These are phyloP conservation scores for Dictyostelium firmibasis DNA, from an alignment of 78 protist genomes.

Conservation along the genomic window DNA sequence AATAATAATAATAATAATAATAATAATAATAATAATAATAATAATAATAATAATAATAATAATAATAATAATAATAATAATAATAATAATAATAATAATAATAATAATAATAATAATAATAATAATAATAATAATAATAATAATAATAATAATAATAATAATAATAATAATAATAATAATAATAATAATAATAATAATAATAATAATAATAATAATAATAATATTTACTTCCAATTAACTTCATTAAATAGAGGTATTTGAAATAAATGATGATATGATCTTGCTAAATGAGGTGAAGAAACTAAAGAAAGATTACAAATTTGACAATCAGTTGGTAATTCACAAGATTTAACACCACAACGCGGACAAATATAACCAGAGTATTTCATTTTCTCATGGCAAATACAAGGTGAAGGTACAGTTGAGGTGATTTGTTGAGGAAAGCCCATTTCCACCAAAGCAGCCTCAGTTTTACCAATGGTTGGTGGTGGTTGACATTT, in stretches of 20 bases:
- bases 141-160: too few species aligned
- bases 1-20: background rate
- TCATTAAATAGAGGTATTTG: constrained; percentile 78
- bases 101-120: too few species aligned
- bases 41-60: background rate
- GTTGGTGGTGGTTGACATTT: constrained; percentile 86
- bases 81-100: too few species aligned
- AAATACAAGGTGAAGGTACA: constrained; percentile 11
- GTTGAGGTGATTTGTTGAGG: constrained; percentile 67
- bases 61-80: background rate
- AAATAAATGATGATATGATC: constrained; percentile 89
- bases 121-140: too few species aligned
- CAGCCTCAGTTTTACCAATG: constrained; percentile 24
- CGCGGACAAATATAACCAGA: constrained; percentile 86
- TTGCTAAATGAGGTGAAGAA: constrained; percentile 89
- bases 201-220: too few species aligned
- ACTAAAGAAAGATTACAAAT: constrained; percentile 84
- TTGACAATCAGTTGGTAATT: constrained; percentile 85
- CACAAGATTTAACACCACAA: constrained; percentile 83
- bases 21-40: background rate
- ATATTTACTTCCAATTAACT: constrained; percentile 8
- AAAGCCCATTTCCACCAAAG: constrained; percentile 87
- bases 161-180: too few species aligned
- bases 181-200: too few species aligned
- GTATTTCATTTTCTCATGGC: constrained; percentile 70